A percentile compares a stretch with the other conserved stretches of the same genome.
phyloP scores from a whole-genome alignment of 73 alveolate genomes.

The Symbiodinium natans region DNA sequence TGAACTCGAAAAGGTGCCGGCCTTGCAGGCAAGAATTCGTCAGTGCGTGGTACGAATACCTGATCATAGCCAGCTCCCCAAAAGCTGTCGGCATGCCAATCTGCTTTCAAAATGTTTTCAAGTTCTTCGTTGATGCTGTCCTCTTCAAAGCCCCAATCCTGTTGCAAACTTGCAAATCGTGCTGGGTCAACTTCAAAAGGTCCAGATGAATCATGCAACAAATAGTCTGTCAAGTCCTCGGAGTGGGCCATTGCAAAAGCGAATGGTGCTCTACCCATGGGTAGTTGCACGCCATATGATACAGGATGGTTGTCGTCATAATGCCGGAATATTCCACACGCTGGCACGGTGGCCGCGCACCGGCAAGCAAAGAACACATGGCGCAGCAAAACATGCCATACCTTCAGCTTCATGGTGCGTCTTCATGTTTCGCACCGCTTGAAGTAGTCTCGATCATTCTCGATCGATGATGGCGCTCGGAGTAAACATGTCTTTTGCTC shows the following conservation, averaged over 20 bases:
- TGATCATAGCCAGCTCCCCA: neutral
- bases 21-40: constrained; percentile 17
- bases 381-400: neutral
- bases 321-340: neutral
- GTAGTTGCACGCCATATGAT: constrained; percentile 63
- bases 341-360: neutral
- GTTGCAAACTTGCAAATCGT: neutral
- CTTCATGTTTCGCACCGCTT: too few species aligned
- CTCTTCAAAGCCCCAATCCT: constrained; percentile 51
- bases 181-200: neutral
- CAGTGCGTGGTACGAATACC: constrained; percentile 21
- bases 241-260: constrained; percentile 41
- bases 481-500: too few species aligned
- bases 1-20: constrained; percentile 27
- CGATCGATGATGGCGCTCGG: too few species aligned
- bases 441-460: too few species aligned
- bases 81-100: constrained; percentile 44
- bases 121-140: constrained; percentile 25
- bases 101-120: constrained; percentile 49
- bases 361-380: neutral
- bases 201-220: constrained; percentile 18
- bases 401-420: too few species aligned
- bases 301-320: neutral
- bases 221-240: constrained; percentile 19
- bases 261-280: constrained; percentile 61